These are phyloP conservation scores for Monosporascus cannonballus DNA, from an alignment of 2,329 filamentous ascomycete species.

Conservation along the genomic window DNA sequence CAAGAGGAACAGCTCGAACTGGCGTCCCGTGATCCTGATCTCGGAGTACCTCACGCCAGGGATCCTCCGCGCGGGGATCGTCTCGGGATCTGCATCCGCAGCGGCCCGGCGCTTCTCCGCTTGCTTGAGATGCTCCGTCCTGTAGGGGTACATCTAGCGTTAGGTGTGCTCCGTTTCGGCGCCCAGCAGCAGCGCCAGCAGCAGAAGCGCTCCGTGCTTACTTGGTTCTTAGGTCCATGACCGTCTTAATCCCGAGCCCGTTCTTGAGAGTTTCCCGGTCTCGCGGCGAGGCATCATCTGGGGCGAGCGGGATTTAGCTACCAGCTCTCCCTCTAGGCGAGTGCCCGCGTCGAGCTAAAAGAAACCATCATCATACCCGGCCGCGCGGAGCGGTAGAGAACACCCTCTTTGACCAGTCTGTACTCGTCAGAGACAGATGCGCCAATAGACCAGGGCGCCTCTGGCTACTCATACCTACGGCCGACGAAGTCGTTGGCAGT, in stretches of 20 bases:
- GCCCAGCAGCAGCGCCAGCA: no score
- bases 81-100: no score
- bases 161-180: neutral
- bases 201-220: constrained; percentile 27
- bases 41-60: constrained; percentile 56
- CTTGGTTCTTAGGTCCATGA: constrained; percentile 77
- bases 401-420: constrained; percentile 50
- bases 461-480: constrained; percentile 39
- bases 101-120: constrained; percentile 49
- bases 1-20: constrained; percentile 63
- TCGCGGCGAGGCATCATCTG: constrained; percentile 62
- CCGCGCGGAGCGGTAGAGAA: constrained; percentile 64
- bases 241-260: constrained; percentile 59
- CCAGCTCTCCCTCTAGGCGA: constrained; percentile 1
- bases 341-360: neutral
- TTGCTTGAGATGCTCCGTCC: constrained; percentile 68
- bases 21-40: constrained; percentile 68
- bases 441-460: no score
- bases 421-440: neutral
- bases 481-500: constrained; percentile 57
- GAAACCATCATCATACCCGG: constrained; percentile 35
- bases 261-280: constrained; percentile 57
- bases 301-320: constrained; percentile 1
- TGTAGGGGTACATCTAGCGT: constrained; percentile 22
- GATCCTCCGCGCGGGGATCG: constrained; percentile 37